Conservation (phyloP, 2,329 filamentous ascomycete species). For the Zymoseptoria tritici region DNA sequence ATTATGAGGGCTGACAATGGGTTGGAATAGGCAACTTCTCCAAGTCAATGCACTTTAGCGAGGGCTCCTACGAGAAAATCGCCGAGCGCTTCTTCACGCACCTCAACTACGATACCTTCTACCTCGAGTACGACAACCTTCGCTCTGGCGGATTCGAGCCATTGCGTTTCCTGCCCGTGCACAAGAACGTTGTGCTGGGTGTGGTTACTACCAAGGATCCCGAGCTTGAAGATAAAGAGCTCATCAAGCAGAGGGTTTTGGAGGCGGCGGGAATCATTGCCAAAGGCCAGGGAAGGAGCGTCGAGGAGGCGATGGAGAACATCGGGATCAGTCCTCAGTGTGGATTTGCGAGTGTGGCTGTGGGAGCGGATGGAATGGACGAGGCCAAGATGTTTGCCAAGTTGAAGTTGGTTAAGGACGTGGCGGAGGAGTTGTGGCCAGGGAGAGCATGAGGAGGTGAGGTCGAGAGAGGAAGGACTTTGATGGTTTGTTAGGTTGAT, state of each 20-base stretch:
- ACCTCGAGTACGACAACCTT: conserved; percentile 35
- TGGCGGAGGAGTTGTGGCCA: conserved; percentile 32
- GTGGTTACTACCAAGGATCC: conserved; percentile 33
- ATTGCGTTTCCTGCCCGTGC: conserved; percentile 31
- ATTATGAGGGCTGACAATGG: too few relatives aligned
- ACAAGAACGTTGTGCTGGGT: conserved; percentile 35
- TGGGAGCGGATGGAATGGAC: conserved; percentile 32
- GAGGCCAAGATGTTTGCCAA: conserved; percentile 35
- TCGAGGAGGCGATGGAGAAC: conserved; percentile 32
- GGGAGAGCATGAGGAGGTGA: conserved; percentile 19
- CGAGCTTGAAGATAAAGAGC: conserved; percentile 29
- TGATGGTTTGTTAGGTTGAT: background rate
- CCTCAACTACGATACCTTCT: conserved; percentile 34
- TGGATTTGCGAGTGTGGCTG: conserved; percentile 32
- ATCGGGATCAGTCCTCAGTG: conserved; percentile 34
- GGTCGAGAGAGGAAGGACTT: background rate
- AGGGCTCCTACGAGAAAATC: conserved; percentile 33
- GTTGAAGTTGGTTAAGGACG: conserved; percentile 30
- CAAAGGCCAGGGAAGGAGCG: conserved; percentile 29
- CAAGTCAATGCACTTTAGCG: conserved; percentile 33
- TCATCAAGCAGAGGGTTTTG: conserved; percentile 29
- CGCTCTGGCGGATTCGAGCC: conserved; percentile 34
- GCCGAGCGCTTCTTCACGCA: conserved; percentile 33
- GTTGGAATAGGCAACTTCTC: conserved; percentile 29
- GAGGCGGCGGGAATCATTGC: conserved; percentile 33